phyloP scores from a whole-genome alignment of 176 grass and related monocot genomes.

The Oryza nivara region DNA sequence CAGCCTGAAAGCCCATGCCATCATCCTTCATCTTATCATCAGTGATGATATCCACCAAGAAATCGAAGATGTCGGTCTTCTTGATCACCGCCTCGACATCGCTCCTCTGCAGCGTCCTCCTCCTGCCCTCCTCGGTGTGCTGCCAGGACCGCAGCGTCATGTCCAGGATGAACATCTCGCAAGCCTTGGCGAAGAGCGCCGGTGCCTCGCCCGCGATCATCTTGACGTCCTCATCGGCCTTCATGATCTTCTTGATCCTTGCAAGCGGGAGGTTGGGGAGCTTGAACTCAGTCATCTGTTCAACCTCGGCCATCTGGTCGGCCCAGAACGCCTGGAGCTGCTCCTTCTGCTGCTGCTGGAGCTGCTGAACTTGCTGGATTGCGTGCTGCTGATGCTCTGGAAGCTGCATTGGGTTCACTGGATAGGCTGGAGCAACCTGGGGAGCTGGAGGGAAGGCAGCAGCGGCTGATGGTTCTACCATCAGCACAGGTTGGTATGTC shows the following conservation, averaged over 20 bases:
- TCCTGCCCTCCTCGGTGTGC: constrained; percentile 57
- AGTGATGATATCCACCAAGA: constrained; percentile 61
- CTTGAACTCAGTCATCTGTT: constrained; percentile 53
- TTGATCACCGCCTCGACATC: constrained; percentile 50
- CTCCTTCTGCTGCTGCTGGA: constrained; percentile 47
- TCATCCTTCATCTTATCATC: constrained; percentile 59
- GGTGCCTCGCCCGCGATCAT: constrained; percentile 69
- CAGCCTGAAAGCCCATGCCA: constrained; percentile 24
- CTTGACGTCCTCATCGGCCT: constrained; percentile 63
- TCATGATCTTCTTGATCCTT: constrained; percentile 87
- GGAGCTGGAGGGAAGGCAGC: constrained; percentile 24
- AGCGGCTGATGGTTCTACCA: constrained; percentile 29
- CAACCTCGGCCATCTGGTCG: constrained; percentile 56
- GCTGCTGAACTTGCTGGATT: constrained; percentile 51
- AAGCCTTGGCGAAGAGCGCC: constrained; percentile 66
- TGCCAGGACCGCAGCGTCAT: constrained; percentile 62
- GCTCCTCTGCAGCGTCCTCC: constrained; percentile 63
- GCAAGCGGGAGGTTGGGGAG: constrained; percentile 58
- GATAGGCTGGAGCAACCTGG: constrained; percentile 23
- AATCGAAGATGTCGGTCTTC: constrained; percentile 61
- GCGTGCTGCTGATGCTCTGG: constrained; percentile 42
- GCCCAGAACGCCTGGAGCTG: constrained; percentile 63
- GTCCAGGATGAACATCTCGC: constrained; percentile 81
- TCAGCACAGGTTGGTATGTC: constrained; percentile 36
- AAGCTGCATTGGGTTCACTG: background rate